Percentiles rank a stretch among this genome's conserved stretches.
Evolutionary conservation across 306 rosid genomes (phyloP).

Genomic region (Heteromeles arbutifolia): DNA sequence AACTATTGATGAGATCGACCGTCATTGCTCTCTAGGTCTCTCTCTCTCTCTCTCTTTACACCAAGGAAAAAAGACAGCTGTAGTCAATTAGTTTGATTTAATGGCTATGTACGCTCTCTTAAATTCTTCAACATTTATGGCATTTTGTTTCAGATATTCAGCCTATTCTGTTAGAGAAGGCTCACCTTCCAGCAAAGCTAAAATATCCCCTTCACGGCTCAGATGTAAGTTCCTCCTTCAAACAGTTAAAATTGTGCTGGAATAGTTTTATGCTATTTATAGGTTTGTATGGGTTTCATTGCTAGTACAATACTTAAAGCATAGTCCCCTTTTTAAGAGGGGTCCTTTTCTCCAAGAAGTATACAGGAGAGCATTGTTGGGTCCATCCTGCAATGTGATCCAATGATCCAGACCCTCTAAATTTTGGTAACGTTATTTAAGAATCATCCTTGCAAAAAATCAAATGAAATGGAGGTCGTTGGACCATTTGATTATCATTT

Average conservation of each 20-base stretch:
- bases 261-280: background rate
- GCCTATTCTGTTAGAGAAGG: conserved; percentile 49
- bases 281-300: conserved; percentile 8
- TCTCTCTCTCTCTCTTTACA: background rate
- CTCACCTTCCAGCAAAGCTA: conserved; percentile 41
- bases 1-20: conserved; percentile 30
- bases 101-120: background rate
- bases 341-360: background rate
- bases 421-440: background rate
- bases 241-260: background rate
- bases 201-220: conserved; percentile 31
- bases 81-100: background rate
- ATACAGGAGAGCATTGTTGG: background rate
- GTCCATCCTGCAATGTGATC: background rate
- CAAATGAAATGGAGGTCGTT: background rate
- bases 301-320: background rate
- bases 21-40: conserved; percentile 55
- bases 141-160: conserved; percentile 38
- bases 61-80: background rate
- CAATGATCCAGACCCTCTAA: background rate
- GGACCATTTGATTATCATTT: background rate
- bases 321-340: background rate
- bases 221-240: conserved; percentile 38
- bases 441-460: background rate
- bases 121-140: background rate